These are phyloP conservation scores for Anthoceros angustus DNA, from an alignment of 225 moss, liverwort and hornwort species.

Conservation along the genomic window DNA sequence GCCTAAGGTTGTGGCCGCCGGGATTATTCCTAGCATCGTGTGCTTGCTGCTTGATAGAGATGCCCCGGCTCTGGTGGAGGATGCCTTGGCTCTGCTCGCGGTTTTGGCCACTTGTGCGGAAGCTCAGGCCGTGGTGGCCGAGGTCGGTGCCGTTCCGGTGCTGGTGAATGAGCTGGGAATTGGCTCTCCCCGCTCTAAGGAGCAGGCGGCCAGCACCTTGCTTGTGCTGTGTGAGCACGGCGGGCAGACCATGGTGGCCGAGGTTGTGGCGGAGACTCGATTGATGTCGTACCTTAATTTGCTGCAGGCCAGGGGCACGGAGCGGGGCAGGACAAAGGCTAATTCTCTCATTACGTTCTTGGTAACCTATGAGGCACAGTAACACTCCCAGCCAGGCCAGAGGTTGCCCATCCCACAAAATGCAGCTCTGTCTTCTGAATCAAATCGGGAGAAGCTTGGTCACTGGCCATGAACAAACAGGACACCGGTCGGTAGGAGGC, in stretches of 20 bases:
- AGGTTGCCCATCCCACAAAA: no score
- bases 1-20: slow-evolving; percentile 31
- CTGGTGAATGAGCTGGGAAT: slow-evolving; percentile 37
- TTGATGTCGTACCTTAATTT: not conserved
- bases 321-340: not conserved
- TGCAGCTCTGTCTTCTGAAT: no score
- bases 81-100: slow-evolving; percentile 53
- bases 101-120: slow-evolving; percentile 39
- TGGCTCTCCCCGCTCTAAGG: slow-evolving; percentile 42
- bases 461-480: no score
- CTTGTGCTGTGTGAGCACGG: slow-evolving; percentile 50
- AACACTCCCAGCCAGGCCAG: no score
- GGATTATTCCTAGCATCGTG: slow-evolving; percentile 26
- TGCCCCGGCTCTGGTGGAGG: slow-evolving; percentile 41
- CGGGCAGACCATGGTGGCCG: slow-evolving; percentile 12
- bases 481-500: no score
- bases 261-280: not conserved
- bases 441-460: no score
- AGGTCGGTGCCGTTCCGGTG: slow-evolving; percentile 30
- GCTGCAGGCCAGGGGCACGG: not conserved
- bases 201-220: slow-evolving; percentile 44
- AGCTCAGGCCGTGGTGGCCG: slow-evolving; percentile 35
- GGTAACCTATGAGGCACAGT: not conserved
- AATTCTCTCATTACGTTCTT: not conserved
- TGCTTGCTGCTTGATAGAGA: slow-evolving; percentile 31